A percentile compares a stretch with the other conserved stretches of the same genome.
phyloP scores from a whole-genome alignment of 1,139 yeast genomes.

The Taphrina confusa region DNA sequence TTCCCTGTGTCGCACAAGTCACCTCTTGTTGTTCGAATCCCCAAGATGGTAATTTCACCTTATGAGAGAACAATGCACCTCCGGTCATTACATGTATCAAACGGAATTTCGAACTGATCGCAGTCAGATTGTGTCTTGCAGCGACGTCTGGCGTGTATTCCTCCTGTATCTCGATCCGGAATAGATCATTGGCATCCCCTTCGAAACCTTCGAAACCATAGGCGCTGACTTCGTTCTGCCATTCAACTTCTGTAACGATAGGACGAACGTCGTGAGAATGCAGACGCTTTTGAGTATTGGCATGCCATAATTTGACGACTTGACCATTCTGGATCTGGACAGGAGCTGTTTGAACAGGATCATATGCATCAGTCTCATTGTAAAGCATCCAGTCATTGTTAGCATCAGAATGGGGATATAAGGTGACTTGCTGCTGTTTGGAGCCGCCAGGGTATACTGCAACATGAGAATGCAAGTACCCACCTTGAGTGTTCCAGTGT shows the following conservation, averaged over 20 bases:
- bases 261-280: constrained; percentile 97
- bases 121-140: constrained; percentile 66
- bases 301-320: constrained; percentile 75
- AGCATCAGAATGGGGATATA: constrained; percentile 86
- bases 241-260: constrained; percentile 86
- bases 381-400: constrained; percentile 87
- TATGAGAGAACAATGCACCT: constrained; percentile 82
- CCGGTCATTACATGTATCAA: constrained; percentile 89
- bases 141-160: constrained; percentile 57
- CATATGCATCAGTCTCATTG: constrained; percentile 45
- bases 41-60: constrained; percentile 88
- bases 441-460: constrained; percentile 88
- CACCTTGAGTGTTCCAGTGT: constrained; percentile 85
- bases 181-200: constrained; percentile 96
- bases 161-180: constrained; percentile 80
- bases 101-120: constrained; percentile 81
- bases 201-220: constrained; percentile 88
- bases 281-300: constrained; percentile 70
- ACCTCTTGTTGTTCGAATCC: constrained; percentile 97
- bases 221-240: constrained; percentile 93
- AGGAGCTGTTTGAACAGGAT: constrained; percentile 48
- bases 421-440: constrained; percentile 88
- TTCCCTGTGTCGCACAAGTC: constrained; percentile 82
- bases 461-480: constrained; percentile 90
- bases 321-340: constrained; percentile 73